phyloP scores from a whole-genome alignment of 306 rosid genomes.

The Coriaria nepalensis region DNA sequence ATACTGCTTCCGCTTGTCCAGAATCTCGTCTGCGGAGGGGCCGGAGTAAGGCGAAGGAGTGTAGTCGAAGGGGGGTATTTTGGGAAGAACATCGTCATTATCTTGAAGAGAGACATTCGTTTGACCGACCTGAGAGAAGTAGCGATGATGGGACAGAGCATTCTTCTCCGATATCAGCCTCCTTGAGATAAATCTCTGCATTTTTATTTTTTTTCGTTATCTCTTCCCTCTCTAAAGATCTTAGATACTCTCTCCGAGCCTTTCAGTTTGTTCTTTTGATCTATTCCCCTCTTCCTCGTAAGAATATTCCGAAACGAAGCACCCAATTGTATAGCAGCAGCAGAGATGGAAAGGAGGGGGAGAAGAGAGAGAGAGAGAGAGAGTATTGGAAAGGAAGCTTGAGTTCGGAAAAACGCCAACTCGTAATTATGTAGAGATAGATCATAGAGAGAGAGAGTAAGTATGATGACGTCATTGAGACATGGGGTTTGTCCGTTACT shows the following conservation, averaged over 20 bases:
- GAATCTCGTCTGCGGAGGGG: slow-evolving; percentile 46
- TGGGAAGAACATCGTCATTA: slow-evolving; percentile 10
- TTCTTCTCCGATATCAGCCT: slow-evolving; percentile 14
- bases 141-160: slow-evolving; percentile 16
- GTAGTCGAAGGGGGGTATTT: slow-evolving; percentile 59
- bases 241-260: too few species aligned
- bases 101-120: slow-evolving; percentile 11
- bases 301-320: slow-evolving; percentile 12
- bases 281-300: background rate
- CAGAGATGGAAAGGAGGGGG: background rate
- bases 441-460: background rate
- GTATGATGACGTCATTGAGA: slow-evolving; percentile 18
- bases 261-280: too few species aligned
- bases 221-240: too few species aligned
- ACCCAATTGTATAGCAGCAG: background rate
- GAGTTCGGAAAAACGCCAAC: too few species aligned
- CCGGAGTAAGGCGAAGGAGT: slow-evolving; percentile 62
- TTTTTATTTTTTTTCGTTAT: slow-evolving; percentile 6
- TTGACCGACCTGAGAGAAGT: slow-evolving; percentile 31
- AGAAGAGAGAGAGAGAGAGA: background rate
- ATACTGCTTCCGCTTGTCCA: slow-evolving; percentile 59
- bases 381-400: too few species aligned
- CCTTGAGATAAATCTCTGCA: slow-evolving; percentile 36
- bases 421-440: background rate
- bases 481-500: too few species aligned